Evolutionary conservation across 177 flowering plant genomes (phyloP), one percentile per base, ranked within the genome.

Genomic region (Telopea speciosissima): DNA sequence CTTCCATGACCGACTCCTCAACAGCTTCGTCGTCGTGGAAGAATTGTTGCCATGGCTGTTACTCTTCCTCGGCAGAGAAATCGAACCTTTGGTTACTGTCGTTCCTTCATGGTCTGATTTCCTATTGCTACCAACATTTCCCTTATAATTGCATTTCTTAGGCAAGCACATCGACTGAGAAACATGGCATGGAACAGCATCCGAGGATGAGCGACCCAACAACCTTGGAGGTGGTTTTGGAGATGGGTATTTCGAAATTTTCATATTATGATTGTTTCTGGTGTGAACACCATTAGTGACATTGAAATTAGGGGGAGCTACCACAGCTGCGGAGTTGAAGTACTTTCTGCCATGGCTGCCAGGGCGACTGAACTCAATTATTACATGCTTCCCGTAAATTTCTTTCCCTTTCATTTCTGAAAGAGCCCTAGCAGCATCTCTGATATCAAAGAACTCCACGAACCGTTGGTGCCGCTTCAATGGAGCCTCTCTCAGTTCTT

Each of bases 401-500:
- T 84, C 86, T 52, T 85, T 84, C 0, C 97, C 97, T 65, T 87
- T 84, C 92, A 94, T 85, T 62, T 82, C 88, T 0, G 66, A 52
- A 1, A 88, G 72, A 42, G 99, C 97, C 69, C 72, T 80, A 0
- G 89, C 88, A 3, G 97, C 97, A 68, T 90, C 87, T 71, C 99
- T 71, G 0, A 85, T 74, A 61, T 95, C 97, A 68, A 71, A 92
- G 63, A 85, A 95, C 84, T 95, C 97, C 36, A 95, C 83, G 63
- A 90, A 95, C 44, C 83, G 80, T 66, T 92, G 97, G 31, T 81
- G 79, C 69, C 74, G 78, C 75, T 90, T 95, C 70, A 62, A 71
- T 42, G 97, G 97, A 9, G 97, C 87, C 77, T 87, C 96, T 69
- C 97, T 84, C 67, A 90, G 21, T 75, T 94, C 99, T 82, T 85